phyloP scores from a whole-genome alignment of 2,329 filamentous ascomycete genomes.

The Fusarium torulosum region DNA sequence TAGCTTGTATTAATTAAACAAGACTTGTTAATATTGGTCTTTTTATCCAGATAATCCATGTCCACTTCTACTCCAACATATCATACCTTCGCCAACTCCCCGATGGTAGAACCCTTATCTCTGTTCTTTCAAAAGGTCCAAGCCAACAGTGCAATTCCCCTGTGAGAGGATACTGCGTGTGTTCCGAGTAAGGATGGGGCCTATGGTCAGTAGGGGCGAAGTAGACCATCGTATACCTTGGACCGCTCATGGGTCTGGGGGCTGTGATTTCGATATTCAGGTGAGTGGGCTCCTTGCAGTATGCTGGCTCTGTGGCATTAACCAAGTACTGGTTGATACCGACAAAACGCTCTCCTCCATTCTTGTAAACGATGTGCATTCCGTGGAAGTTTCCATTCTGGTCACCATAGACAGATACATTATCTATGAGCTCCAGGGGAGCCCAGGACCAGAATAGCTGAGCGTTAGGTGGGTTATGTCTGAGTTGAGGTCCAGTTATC shows the following conservation, averaged over 20 bases:
- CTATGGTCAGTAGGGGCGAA: neutral
- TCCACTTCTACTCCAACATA: neutral
- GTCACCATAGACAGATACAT: neutral
- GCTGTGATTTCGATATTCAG: neutral
- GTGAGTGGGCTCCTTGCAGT: neutral
- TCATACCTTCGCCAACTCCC: neutral
- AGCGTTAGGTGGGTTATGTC: too few species aligned
- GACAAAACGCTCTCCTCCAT: neutral
- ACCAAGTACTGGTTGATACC: neutral
- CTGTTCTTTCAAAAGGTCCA: rapidly evolving
- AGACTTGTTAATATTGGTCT: too few species aligned
- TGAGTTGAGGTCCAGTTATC: too few species aligned
- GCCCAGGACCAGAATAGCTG: neutral
- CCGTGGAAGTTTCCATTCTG: neutral
- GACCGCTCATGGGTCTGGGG: rapidly evolving
- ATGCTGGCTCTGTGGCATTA: too few species aligned
- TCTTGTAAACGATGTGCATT: constrained; percentile 3
- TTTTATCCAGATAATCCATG: too few species aligned
- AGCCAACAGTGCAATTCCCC: neutral
- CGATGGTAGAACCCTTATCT: neutral
- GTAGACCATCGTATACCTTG: neutral
- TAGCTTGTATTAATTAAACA: too few species aligned
- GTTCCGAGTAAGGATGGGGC: rapidly evolving
- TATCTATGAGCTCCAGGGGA: neutral
- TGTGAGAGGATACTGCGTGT: neutral